Conservation (phyloP, 2,329 filamentous ascomycete species). For the Fusarium illudens region DNA sequence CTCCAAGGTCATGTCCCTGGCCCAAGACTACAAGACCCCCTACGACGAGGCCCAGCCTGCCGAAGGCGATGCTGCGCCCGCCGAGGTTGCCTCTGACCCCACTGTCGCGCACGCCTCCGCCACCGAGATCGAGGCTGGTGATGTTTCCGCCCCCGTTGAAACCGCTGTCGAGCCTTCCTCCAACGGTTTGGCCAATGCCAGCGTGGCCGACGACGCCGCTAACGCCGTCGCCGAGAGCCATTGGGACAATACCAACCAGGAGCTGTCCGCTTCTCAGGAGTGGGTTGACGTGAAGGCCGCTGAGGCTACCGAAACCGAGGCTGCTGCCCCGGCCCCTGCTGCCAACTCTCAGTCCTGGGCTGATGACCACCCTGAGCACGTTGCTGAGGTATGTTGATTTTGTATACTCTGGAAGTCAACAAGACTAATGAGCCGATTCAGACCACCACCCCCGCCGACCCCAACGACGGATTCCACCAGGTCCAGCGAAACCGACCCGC, state of each 20-base stretch:
- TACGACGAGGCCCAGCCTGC: slow-evolving; percentile 46
- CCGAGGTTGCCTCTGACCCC: slow-evolving; percentile 63
- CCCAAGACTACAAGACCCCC: slow-evolving; percentile 61
- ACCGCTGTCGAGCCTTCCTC: slow-evolving; percentile 47
- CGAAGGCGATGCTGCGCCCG: slow-evolving; percentile 46
- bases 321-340: slow-evolving; percentile 66
- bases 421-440: slow-evolving; percentile 22
- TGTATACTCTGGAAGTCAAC: background rate
- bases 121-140: slow-evolving; percentile 69
- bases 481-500: slow-evolving; percentile 69
- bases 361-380: slow-evolving; percentile 74
- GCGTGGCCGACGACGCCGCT: slow-evolving; percentile 61
- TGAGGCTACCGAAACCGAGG: slow-evolving; percentile 78
- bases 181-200: slow-evolving; percentile 59
- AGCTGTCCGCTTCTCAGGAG: slow-evolving; percentile 64
- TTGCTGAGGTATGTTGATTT: slow-evolving; percentile 51
- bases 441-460: slow-evolving; percentile 51
- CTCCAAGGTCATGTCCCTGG: slow-evolving; percentile 53
- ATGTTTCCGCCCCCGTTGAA: slow-evolving; percentile 54
- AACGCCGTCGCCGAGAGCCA: slow-evolving; percentile 71
- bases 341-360: slow-evolving; percentile 77
- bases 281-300: slow-evolving; percentile 78
- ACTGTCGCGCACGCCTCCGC: slow-evolving; percentile 72
- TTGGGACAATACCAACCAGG: slow-evolving; percentile 65
- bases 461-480: slow-evolving; percentile 76